Conservation (phyloP, 2,329 filamentous ascomycete species). For the Geoglossum cookeanum region DNA sequence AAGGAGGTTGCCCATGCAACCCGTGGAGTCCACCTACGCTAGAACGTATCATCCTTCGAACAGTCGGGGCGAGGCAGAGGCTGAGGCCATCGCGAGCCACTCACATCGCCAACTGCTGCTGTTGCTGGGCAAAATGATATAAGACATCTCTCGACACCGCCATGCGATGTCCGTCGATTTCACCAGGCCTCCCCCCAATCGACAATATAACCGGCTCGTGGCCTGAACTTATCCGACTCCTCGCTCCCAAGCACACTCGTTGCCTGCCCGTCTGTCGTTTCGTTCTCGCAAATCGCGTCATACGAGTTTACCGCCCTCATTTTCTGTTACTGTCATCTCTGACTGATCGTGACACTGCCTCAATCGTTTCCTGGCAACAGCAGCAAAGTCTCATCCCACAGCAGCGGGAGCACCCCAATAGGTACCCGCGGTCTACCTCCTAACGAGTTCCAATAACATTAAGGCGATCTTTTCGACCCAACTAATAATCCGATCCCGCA, state of each 20-base stretch:
- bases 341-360: conserved; percentile 1
- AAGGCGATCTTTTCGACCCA: not conserved
- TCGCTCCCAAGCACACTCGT: not conserved
- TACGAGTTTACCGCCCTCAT: conserved; percentile 1
- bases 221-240: not conserved
- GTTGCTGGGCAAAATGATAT: not conserved
- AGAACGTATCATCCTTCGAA: not conserved
- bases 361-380: not conserved
- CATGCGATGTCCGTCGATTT: not conserved
- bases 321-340: not conserved
- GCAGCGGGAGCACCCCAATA: not conserved
- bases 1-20: not conserved
- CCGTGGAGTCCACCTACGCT: not conserved
- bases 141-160: not conserved
- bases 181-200: not conserved
- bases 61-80: not conserved
- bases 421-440: not conserved
- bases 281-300: not conserved
- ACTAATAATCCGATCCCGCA: not conserved
- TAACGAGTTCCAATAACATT: not conserved
- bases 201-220: not conserved
- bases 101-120: not conserved
- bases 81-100: not conserved
- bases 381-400: not conserved
- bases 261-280: not conserved